Evolutionary conservation across 441 rosid genomes (phyloP).

Genomic region (Manihot esculenta): DNA sequence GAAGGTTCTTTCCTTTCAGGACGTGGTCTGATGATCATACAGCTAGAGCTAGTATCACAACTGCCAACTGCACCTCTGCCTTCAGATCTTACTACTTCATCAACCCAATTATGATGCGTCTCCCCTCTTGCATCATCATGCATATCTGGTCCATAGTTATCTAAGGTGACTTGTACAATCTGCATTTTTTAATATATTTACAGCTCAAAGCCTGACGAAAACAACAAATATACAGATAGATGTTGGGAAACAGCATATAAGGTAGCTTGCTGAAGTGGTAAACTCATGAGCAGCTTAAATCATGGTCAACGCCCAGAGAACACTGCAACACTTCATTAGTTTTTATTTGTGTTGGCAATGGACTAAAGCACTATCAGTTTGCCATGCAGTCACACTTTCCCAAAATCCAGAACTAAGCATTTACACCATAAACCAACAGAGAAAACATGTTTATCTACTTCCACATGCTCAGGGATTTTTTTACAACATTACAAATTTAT

Average conservation of each 20-base stretch:
- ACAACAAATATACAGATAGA: background rate
- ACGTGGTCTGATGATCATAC: conserved; percentile 55
- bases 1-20: conserved; percentile 79
- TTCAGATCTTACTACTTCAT: conserved; percentile 94
- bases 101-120: conserved; percentile 83
- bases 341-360: background rate
- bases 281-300: background rate
- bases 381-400: background rate
- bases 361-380: background rate
- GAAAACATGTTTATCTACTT: background rate
- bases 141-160: conserved; percentile 72
- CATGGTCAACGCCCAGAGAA: background rate
- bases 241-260: background rate
- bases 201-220: conserved; percentile 7
- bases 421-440: background rate
- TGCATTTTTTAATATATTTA: conserved; percentile 31
- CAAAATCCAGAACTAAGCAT: background rate
- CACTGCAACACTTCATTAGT: background rate
- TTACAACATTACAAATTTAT: background rate
- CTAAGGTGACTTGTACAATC: conserved; percentile 80
- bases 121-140: conserved; percentile 61
- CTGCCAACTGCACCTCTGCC: conserved; percentile 56
- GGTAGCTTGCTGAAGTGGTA: background rate
- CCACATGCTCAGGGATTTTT: background rate
- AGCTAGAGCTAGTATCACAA: conserved; percentile 53